Conservation (phyloP, 345 rosid genomes). For the Melaleuca alternifolia region DNA sequence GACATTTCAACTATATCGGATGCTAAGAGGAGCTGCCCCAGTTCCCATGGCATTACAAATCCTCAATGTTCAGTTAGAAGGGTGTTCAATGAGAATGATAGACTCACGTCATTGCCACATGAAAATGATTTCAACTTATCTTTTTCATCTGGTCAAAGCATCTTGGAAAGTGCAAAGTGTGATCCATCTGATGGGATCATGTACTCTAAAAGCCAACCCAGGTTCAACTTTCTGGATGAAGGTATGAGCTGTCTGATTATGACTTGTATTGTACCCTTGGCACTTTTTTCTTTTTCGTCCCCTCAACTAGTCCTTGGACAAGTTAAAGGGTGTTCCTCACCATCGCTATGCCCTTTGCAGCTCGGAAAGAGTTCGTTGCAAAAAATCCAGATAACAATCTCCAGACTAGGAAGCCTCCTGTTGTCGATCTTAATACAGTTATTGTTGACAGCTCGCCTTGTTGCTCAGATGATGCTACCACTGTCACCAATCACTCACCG, state of each 20-base stretch:
- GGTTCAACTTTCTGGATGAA: not conserved
- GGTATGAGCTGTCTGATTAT: not conserved
- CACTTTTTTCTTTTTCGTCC: not conserved
- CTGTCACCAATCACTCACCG: not conserved
- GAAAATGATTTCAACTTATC: not conserved
- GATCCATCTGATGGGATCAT: constrained; percentile 3
- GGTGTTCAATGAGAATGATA: not conserved
- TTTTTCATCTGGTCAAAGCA: constrained; percentile 3
- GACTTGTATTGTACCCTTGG: not conserved
- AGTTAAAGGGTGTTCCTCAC: not conserved
- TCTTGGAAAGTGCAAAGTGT: constrained; percentile 5
- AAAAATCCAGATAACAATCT: not conserved
- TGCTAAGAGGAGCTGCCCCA: constrained; percentile 5
- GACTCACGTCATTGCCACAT: not conserved
- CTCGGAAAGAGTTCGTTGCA: not conserved
- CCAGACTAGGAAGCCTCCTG: constrained; percentile 1
- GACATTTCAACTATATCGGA: not conserved
- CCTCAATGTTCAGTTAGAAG: constrained; percentile 9
- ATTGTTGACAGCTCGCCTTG: constrained; percentile 16
- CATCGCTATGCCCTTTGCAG: not conserved
- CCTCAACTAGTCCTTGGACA: not conserved
- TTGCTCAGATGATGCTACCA: constrained; percentile 5
- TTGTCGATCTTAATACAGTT: constrained; percentile 30
- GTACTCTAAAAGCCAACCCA: not conserved
- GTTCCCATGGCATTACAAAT: constrained; percentile 11